These are phyloP conservation scores for Paraphoma sp. DNA, from an alignment of 2,329 filamentous ascomycete species.

Conservation along the genomic window DNA sequence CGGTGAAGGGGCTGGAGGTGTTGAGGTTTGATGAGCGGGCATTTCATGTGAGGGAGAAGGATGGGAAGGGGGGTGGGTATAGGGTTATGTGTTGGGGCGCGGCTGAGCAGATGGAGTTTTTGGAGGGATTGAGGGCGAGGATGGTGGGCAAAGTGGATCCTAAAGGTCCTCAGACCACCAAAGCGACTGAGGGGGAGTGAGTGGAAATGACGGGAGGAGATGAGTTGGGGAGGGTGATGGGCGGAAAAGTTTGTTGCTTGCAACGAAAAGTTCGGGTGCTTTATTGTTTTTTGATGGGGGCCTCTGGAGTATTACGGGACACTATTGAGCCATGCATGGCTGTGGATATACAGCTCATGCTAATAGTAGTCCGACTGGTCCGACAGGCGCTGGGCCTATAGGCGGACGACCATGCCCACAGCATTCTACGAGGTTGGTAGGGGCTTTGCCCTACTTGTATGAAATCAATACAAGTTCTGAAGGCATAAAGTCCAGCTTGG, in stretches of 20 bases:
- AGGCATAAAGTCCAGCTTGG: too few relatives aligned
- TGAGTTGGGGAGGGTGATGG: neutral
- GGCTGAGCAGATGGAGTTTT: constrained; percentile 10
- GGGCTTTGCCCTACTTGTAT: too few relatives aligned
- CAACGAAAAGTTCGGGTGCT: neutral
- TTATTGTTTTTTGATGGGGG: constrained; percentile 16
- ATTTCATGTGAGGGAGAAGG: constrained; percentile 13
- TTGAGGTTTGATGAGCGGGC: constrained; percentile 13
- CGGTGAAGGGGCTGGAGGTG: constrained; percentile 10
- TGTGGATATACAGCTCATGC: too few relatives aligned
- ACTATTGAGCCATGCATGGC: neutral
- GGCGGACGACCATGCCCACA: too few relatives aligned
- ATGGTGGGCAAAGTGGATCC: too few relatives aligned
- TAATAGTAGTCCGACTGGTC: too few relatives aligned
- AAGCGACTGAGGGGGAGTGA: too few relatives aligned
- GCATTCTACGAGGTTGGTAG: too few relatives aligned
- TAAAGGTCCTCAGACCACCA: too few relatives aligned
- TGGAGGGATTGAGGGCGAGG: constrained; percentile 12
- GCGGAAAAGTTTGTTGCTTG: neutral
- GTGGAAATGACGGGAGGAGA: neutral
- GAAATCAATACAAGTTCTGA: too few relatives aligned
- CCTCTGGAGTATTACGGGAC: neutral
- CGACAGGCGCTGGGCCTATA: too few relatives aligned
- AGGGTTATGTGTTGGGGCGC: constrained; percentile 12
- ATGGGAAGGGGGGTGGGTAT: constrained; percentile 2